Evolutionary conservation across 176 grass and related monocot genomes (phyloP), one percentile per base, ranked within the genome.

Genomic region (Olyra latifolia): DNA sequence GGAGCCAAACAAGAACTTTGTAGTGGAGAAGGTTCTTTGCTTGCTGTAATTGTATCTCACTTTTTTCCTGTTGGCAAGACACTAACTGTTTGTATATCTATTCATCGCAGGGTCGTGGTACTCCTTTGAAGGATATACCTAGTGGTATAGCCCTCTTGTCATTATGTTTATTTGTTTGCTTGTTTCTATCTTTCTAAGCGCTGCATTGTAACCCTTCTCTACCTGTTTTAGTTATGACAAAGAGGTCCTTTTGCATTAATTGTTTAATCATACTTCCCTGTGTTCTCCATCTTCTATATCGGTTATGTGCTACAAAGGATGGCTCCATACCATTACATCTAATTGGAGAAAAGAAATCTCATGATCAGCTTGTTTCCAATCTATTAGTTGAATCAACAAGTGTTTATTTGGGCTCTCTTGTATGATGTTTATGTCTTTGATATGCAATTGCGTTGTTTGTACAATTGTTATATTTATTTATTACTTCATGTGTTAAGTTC

Each of bases 71-170:
- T 62, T 41, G n/a, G 16, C 38, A 40, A 24, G 66, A 41, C 47
- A 80, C 79, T 87, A 48, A 75, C 8, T 71, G 24, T 78, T 83
- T 15, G 28, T 71, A 16, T 74, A 75, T 80, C 38, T 43, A 88
- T 72, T 75, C 58, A 32, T 76, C 82, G 47, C 84, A 99, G 97
- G 97, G 97, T 40, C 93, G 84, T 77, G 97, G 97, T 66, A 96
- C 93, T 85, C 91, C 90, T 77, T 76, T 99, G 61, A 99, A 99
- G 79, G 91, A 96, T 88, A 96, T 99, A 88, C 84, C 93, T 54
- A 83, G 40, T 48, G 97, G 97, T 99, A 96, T 80, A 84, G 24
- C 8, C 27, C 19, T 71, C 60, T 81, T 76, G 27, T 35, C 63
- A 54, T 66, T 62, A 35, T 40, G 47, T 77, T 29, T 77, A 50